Evolutionary conservation across 441 rosid genomes (phyloP).

Genomic region (Populus tomentosa): DNA sequence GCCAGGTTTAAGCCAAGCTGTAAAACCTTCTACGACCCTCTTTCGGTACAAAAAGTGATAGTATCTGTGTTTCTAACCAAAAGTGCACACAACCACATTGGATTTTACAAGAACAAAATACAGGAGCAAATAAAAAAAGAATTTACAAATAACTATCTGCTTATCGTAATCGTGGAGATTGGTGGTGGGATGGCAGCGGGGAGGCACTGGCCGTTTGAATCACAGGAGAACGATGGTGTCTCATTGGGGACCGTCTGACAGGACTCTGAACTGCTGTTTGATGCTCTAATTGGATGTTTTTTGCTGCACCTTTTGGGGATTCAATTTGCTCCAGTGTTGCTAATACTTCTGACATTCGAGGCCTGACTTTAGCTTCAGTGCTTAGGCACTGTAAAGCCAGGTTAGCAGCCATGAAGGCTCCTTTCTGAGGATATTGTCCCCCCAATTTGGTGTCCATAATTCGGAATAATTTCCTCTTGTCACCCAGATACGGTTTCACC

Average conservation of each 20-base stretch:
- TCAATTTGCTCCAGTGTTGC: conserved; percentile 42
- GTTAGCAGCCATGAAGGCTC: conserved; percentile 48
- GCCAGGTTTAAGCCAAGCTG: neutral
- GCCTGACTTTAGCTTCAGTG: conserved; percentile 46
- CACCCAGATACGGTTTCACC: conserved; percentile 76
- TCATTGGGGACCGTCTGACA: conserved; percentile 25
- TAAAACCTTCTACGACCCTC: conserved; percentile 8
- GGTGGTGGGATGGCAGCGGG: conserved; percentile 31
- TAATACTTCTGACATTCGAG: conserved; percentile 63
- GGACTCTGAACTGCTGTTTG: conserved; percentile 12
- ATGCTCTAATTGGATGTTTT: conserved; percentile 9
- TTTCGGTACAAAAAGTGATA: conserved; percentile 10
- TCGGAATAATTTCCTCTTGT: conserved; percentile 60
- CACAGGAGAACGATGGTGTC: conserved; percentile 26
- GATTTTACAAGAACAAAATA: conserved; percentile 20
- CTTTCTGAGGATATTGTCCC: conserved; percentile 72
- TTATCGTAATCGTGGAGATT: conserved; percentile 35
- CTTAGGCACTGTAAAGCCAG: conserved; percentile 55
- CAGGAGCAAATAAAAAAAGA: conserved; percentile 17
- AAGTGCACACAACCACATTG: conserved; percentile 26
- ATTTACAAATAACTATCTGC: conserved; percentile 14
- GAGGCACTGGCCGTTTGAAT: conserved; percentile 26
- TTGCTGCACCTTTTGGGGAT: conserved; percentile 28
- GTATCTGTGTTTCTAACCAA: conserved; percentile 21
- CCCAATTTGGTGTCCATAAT: conserved; percentile 67